phyloP scores from a whole-genome alignment of 78 protist genomes.

The Dictyostelium citrinum region DNA sequence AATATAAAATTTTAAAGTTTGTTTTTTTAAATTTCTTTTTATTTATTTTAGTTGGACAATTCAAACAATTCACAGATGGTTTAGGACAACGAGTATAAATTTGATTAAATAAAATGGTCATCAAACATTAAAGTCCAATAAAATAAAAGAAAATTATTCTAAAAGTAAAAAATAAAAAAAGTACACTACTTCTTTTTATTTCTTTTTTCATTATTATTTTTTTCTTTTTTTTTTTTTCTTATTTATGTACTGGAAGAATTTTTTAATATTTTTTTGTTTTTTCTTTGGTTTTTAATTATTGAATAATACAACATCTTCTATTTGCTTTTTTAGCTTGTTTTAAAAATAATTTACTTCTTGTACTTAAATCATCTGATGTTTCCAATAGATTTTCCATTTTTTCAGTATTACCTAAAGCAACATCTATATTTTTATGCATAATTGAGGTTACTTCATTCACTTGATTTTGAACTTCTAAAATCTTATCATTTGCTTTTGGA shows the following conservation, averaged over 20 bases:
- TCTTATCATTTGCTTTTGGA: conserved; percentile 33
- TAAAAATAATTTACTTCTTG: conserved; percentile 62
- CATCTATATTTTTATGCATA: conserved; percentile 73
- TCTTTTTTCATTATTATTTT: too few relatives aligned
- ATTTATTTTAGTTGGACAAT: too few relatives aligned
- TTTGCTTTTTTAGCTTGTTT: conserved; percentile 67
- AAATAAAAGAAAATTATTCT: too few relatives aligned
- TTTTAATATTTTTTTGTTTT: too few relatives aligned
- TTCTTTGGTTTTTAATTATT: neutral
- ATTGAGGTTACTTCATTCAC: conserved; percentile 42
- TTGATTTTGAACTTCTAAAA: conserved; percentile 46
- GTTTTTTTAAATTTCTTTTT: too few relatives aligned
- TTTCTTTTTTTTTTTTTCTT: too few relatives aligned
- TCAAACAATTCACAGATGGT: too few relatives aligned
- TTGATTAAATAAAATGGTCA: too few relatives aligned
- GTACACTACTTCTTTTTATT: neutral
- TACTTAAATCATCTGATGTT: conserved; percentile 41
- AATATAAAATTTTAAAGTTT: too few relatives aligned
- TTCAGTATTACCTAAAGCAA: conserved; percentile 29
- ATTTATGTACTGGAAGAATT: too few relatives aligned
- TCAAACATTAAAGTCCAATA: too few relatives aligned
- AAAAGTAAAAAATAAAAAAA: neutral
- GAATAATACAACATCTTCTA: conserved; percentile 63
- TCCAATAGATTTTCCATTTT: conserved; percentile 57
- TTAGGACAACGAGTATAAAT: too few relatives aligned